Evolutionary conservation across 331 rosid species (phyloP), one percentile per base, ranked within the genome.

Genomic region (Arachis monticola): DNA sequence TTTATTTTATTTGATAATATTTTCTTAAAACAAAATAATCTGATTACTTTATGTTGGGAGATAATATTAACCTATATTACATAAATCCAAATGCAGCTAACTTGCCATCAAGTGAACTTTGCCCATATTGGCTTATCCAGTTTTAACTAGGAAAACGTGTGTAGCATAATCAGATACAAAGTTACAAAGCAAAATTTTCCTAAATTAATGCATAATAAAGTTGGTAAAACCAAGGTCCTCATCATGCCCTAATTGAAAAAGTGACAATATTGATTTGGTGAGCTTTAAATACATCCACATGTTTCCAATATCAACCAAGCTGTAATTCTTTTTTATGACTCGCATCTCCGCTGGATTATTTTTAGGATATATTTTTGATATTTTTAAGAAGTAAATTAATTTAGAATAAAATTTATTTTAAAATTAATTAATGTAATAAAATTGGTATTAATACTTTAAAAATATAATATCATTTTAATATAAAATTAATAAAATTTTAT

Each of bases 211-310:
- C 75, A 61, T 55, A 44, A 62, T 59, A 51, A 66, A 72, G 55
- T 56, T 56, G 77, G 69, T 76, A 77, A 83, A 58, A 46, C 71
- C 41, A 80, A 80, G 60, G 3, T 35, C 3, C 53, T 75, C 73
- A 44, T 30, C 74, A 40, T 81, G 3, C 59, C 67, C 72, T 64
- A 80, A 69, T 47, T 81, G 70, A 68, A 61, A 72, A 67, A 56
- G 30, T 52, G 35, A 41, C 12, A 82, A 57, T 72, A 50, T 52
- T 70, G 48, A 30, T 67, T 31, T 71, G 65, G 76, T 55, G 61
- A 67, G 40, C 50, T 76, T 67, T 46, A 47, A 66, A 79, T 56
- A 56, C 11, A 35, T 45, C 60, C 72, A 71, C 56, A 44, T 65
- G 73, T 50, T 47, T 58, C 67, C 22, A 42, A 51, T 58, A 11